Evolutionary conservation across 768 basidiomycete species (phyloP).

Genomic region (Cubamyces sp.): DNA sequence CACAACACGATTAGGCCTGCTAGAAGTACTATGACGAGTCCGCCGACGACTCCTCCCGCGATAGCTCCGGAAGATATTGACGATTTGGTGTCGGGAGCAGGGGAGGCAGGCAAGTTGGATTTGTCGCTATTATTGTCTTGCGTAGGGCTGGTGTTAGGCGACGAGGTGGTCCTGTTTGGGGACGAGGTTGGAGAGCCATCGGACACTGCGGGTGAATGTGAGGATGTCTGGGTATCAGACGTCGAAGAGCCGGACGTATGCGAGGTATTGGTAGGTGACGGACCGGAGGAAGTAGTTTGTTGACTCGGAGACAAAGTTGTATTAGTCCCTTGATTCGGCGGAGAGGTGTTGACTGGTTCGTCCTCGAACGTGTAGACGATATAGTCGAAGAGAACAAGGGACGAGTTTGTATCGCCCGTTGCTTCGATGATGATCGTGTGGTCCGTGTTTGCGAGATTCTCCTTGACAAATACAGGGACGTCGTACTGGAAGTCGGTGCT

Average conservation of each 20-base stretch:
- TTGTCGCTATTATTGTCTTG: too few species aligned
- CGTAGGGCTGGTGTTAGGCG: background rate
- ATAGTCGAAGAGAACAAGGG: constrained; percentile 20
- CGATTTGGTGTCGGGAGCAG: background rate
- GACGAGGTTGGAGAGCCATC: background rate
- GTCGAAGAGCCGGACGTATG: background rate
- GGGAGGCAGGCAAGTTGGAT: background rate
- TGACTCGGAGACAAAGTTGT: background rate
- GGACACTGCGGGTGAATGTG: background rate
- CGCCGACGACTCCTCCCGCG: background rate
- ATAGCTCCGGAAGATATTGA: constrained; percentile 1
- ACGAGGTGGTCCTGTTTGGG: background rate
- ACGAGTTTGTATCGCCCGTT: background rate
- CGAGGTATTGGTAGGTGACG: background rate
- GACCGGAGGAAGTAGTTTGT: background rate
- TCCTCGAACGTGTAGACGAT: constrained; percentile 17
- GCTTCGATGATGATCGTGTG: constrained; percentile 15
- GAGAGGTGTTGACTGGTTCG: background rate
- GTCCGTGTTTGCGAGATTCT: constrained; percentile 2
- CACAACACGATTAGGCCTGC: background rate
- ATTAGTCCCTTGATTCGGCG: background rate
- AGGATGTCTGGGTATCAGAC: background rate
- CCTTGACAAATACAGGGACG: constrained; percentile 8
- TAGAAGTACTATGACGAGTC: background rate
- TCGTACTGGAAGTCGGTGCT: constrained; percentile 2